Evolutionary conservation across 768 basidiomycete genomes (phyloP).

Genomic region (Paxillus rubicundulus): DNA sequence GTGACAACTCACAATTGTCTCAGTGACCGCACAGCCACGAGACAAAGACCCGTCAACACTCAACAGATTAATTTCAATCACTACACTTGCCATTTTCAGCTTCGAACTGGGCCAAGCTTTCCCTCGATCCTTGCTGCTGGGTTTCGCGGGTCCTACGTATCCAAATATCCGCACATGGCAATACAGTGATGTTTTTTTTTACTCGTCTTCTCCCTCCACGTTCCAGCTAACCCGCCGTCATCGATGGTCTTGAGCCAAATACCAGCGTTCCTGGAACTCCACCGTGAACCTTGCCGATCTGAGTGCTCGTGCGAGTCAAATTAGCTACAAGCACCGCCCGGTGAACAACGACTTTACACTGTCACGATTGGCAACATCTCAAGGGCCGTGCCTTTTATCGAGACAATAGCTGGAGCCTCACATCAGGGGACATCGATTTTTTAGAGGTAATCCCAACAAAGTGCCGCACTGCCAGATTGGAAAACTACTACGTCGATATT

Average conservation of each 20-base stretch:
- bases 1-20: conserved; percentile 19
- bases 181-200: neutral
- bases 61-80: conserved; percentile 6
- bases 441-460: too few species aligned
- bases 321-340: too few species aligned
- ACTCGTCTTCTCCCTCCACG: too few species aligned
- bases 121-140: neutral
- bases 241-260: too few species aligned
- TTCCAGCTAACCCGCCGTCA: too few species aligned
- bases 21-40: conserved; percentile 20
- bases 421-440: too few species aligned
- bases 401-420: conserved; percentile 7
- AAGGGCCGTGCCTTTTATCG: neutral
- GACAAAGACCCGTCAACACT: neutral
- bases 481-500: neutral
- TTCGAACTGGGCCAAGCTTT: neutral
- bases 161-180: too few species aligned
- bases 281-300: too few species aligned
- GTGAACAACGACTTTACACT: neutral
- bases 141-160: too few species aligned
- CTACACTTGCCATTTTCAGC: conserved; percentile 21
- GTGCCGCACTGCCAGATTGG: too few species aligned
- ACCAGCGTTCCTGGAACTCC: too few species aligned
- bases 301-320: too few species aligned
- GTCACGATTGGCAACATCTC: conserved; percentile 1